phyloP scores from a whole-genome alignment of 306 rosid genomes.

The Fragaria vesca region DNA sequence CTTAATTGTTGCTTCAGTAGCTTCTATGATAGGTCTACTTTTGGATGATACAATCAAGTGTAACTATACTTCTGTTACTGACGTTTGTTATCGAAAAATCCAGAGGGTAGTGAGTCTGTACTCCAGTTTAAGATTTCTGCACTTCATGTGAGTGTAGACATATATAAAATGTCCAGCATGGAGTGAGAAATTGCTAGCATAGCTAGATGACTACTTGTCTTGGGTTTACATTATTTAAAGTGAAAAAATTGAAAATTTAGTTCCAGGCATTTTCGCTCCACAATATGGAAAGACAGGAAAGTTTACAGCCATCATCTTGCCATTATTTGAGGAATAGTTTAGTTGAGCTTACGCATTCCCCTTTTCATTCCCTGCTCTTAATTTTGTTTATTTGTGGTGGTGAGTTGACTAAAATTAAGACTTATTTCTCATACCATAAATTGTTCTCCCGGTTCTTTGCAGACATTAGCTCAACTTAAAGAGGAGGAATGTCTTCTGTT shows the following conservation, averaged over 20 bases:
- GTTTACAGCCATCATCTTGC: not conserved
- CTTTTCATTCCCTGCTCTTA: not conserved
- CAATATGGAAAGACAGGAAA: not conserved
- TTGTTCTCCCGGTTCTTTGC: slow-evolving; percentile 27
- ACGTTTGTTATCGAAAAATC: no score
- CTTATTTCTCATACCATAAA: not conserved
- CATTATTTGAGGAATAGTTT: not conserved
- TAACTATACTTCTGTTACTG: not conserved
- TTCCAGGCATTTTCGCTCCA: not conserved
- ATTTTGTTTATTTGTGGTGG: slow-evolving; percentile 4
- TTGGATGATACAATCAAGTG: not conserved
- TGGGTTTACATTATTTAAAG: not conserved
- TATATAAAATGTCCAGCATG: not conserved
- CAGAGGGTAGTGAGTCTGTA: not conserved
- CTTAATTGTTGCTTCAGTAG: not conserved
- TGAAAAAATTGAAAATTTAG: not conserved
- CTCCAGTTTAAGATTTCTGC: not conserved
- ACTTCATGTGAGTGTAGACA: not conserved
- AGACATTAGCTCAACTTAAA: slow-evolving; percentile 78
- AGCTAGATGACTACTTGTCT: not conserved
- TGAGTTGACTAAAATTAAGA: not conserved
- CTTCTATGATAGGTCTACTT: not conserved
- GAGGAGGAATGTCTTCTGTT: slow-evolving; percentile 74
- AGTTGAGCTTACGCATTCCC: not conserved
- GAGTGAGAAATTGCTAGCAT: not conserved